Conservation (phyloP, 2,329 filamentous ascomycete species). For the Calycina marina region DNA sequence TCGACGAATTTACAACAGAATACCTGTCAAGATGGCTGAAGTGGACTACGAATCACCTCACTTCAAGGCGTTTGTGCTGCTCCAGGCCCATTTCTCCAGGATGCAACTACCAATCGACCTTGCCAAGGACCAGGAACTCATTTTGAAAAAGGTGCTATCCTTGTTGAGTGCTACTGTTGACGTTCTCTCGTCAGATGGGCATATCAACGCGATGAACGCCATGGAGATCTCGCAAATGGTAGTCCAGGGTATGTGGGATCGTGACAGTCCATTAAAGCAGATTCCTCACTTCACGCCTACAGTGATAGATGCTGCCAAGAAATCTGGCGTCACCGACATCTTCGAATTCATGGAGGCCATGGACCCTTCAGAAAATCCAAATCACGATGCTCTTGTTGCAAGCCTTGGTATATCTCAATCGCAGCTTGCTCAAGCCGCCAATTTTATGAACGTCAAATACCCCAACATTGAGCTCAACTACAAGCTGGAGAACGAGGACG, state of each 20-base stretch:
- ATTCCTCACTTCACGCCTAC: slow-evolving; percentile 87
- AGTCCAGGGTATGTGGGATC: slow-evolving; percentile 98
- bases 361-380: slow-evolving; percentile 83
- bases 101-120: slow-evolving; percentile 95
- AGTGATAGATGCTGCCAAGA: slow-evolving; percentile 64
- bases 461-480: slow-evolving; percentile 89
- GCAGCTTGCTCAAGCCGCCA: slow-evolving; percentile 77
- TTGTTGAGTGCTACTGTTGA: slow-evolving; percentile 87
- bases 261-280: slow-evolving; percentile 91
- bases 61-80: slow-evolving; percentile 94
- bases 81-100: slow-evolving; percentile 93
- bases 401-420: slow-evolving; percentile 64
- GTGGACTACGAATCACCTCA: slow-evolving; percentile 82
- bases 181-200: slow-evolving; percentile 86
- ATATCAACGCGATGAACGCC: slow-evolving; percentile 92
- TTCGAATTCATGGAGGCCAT: slow-evolving; percentile 99
- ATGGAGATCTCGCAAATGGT: slow-evolving; percentile 99
- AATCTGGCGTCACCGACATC: slow-evolving; percentile 67
- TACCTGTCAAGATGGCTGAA: slow-evolving; percentile 90
- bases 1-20: slow-evolving; percentile 81
- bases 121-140: slow-evolving; percentile 84
- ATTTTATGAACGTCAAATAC: slow-evolving; percentile 93
- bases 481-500: slow-evolving; percentile 66
- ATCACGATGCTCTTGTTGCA: slow-evolving; percentile 66
- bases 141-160: slow-evolving; percentile 72